Evolutionary conservation across 345 rosid species (phyloP), one percentile per base, ranked within the genome.

Genomic region (Eucalyptus fibrosa): DNA sequence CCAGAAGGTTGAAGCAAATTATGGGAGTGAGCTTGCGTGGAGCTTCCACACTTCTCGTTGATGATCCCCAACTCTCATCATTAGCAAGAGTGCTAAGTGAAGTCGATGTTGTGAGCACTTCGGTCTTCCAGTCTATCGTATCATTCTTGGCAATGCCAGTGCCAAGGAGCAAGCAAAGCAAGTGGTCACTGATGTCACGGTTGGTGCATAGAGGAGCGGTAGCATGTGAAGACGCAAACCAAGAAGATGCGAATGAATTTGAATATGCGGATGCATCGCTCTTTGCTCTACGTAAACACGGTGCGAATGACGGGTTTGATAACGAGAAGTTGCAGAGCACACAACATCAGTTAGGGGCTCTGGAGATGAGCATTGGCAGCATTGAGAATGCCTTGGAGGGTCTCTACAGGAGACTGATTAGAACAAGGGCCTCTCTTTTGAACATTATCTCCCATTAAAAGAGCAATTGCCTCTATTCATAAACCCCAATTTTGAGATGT

Each of bases 341-440:
- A 16, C 92, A 81, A 34, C 88, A 90, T 85, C 94, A 88, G 89
- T 89, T 97, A 89, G 94, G 91, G 90, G 93, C 89, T 18, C 87
- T 96, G 90, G 98, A 94, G 90, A 60, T 49, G 50, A 82, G 92
- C 87, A 90, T 94, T 82, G 93, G 92, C 72, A 91, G 90, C 34
- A 88, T 95, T 55, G 99, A 95, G 91, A 92, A 90, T 62, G 87
- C 92, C 45, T 91, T 97, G 90, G 96, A 96, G 90, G 62, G 92
- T 23, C 87, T 94, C 50, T 94, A 94, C 88, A 94, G 97, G 92
- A 62, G 90, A 80, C 91, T 97, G 94, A 92, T 95, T 18, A 94
- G 93, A 92, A 91, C 98, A 89, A 93, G 98, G 91, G 90, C 97
- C 42, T 92, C 97, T 14, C 92, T 96, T 88, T 91, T 96, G 92